Evolutionary conservation across 768 basidiomycete genomes (phyloP), one percentile per base, ranked within the genome.

Genomic region (Coprinopsis strossmayeri): DNA sequence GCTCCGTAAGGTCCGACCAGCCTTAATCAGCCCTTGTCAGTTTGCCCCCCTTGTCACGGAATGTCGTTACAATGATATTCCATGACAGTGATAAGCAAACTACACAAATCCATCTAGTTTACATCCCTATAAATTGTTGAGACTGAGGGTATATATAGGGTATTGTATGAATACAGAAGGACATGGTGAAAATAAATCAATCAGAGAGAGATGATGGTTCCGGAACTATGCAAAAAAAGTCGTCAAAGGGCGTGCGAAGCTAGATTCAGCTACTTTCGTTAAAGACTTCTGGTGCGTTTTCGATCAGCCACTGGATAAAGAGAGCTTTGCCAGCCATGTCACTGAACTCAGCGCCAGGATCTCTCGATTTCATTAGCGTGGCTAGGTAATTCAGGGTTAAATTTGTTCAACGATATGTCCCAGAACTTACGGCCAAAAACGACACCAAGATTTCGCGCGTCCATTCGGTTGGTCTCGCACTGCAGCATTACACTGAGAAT

Each of bases 291-390:
- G 72, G 76, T 11, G 90, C 90, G 60, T 95, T 87, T 61, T 97
- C 93, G 52, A 98, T 82, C 55, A 97, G 79, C 87, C 93, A 96
- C 64, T 96, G 92, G 44, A 99, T 75, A 58, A 87, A 81, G 50
- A 93, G 76, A 4, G 95, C 91, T 67, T 95, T 97, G 46, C 91
- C 91, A 5, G 91, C 94, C 90, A 98, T 98, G 64, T 99, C 95
- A 59, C 83, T 87, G 69, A 97, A 97, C 69, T 98, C 96, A 15
- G 89, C 81, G 23, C 77, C 75, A 2, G 87, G 82, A 61, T 94
- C 87, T 27, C 79, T 77, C 5, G 95, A 94, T 58, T 89, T 81
- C 84, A 97, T 90, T 17, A 99, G 73, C 0, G 95, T 98, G 10
- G 95, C 94, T 98, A 55, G 1, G 61, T 47, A 53, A 53, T n/a